Conservation (phyloP, 1,284 basidiomycete species). For the Hortiboletus rubellus region DNA sequence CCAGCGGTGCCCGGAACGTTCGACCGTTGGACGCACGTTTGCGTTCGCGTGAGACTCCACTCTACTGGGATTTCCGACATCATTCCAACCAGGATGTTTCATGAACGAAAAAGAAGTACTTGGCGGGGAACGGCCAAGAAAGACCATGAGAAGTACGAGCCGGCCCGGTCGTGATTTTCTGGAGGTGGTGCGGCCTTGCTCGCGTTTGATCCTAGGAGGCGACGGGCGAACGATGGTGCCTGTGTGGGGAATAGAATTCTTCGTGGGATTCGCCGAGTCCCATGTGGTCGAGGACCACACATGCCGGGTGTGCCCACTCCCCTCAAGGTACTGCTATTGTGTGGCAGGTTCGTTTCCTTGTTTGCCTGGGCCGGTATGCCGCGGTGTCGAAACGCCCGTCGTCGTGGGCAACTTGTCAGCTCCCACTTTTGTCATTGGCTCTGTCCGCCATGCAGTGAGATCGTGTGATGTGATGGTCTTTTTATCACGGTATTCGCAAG, state of each 20-base stretch:
- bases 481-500: not conserved
- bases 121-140: no score
- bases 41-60: not conserved
- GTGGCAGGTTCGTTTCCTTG: not conserved
- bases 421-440: not conserved
- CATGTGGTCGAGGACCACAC: not conserved
- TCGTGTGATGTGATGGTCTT: not conserved
- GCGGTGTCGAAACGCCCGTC: no score
- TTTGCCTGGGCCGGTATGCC: not conserved
- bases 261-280: not conserved
- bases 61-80: not conserved
- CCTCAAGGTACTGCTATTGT: not conserved
- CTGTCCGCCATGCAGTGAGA: not conserved
- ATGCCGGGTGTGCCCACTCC: not conserved
- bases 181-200: not conserved
- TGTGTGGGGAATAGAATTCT: not conserved
- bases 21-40: not conserved
- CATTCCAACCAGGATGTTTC: not conserved
- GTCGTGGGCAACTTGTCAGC: not conserved
- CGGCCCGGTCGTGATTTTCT: not conserved
- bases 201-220: not conserved
- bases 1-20: not conserved
- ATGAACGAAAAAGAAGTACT: not conserved
- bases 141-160: no score
- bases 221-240: not conserved